A percentile compares a stretch with the other conserved stretches of the same genome.
Evolutionary conservation across 257 asterid species (phyloP).

Genomic region (Jaltomata sinuosa): DNA sequence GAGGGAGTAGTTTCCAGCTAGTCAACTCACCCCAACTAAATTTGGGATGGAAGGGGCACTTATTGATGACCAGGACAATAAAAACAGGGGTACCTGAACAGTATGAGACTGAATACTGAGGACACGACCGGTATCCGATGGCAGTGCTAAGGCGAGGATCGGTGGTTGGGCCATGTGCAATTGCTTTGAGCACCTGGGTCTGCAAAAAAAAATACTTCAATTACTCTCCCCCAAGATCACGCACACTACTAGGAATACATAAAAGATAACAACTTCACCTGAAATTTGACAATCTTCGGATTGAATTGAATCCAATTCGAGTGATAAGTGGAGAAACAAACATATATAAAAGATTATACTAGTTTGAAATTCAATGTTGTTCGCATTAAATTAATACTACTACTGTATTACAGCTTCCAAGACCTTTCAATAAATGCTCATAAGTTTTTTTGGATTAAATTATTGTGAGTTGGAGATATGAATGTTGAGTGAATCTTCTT

Average conservation of each 20-base stretch:
- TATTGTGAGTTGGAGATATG: not conserved
- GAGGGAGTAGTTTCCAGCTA: too few species aligned
- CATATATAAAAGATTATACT: constrained; percentile 9
- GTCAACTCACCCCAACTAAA: not conserved
- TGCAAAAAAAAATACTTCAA: constrained; percentile 11
- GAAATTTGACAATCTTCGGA: constrained; percentile 20
- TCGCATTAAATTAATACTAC: not conserved
- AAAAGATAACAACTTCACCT: constrained; percentile 16
- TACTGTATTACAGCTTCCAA: not conserved
- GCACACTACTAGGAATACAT: not conserved
- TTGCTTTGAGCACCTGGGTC: constrained; percentile 29
- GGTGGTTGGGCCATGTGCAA: constrained; percentile 77
- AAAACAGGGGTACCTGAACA: constrained; percentile 57
- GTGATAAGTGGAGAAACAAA: constrained; percentile 7
- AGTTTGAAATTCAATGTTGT: not conserved
- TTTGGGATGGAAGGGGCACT: too few species aligned
- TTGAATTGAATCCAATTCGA: constrained; percentile 7
- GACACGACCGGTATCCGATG: constrained; percentile 87
- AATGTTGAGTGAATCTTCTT: not conserved
- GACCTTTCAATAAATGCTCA: not conserved
- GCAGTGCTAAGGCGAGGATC: constrained; percentile 71
- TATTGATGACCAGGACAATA: too few species aligned
- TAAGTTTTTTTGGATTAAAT: not conserved
- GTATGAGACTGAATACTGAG: constrained; percentile 96
- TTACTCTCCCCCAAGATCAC: not conserved